These are phyloP conservation scores for Lathyrus oleraceus DNA, from an alignment of 306 rosid species.

Conservation along the genomic window DNA sequence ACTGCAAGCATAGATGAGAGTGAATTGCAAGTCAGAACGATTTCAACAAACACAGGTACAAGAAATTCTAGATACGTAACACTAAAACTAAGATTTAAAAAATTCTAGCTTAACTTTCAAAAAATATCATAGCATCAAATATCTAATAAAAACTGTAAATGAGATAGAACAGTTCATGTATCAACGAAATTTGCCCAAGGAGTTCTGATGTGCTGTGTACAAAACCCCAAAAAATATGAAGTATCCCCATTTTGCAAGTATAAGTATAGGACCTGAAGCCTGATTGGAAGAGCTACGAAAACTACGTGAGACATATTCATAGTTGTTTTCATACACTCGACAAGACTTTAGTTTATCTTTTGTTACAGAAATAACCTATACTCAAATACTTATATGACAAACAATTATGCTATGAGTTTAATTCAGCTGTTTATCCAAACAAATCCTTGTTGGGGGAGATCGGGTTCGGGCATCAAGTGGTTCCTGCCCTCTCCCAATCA, in stretches of 20 bases:
- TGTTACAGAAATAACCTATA: too few species aligned
- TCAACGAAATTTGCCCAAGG: background rate
- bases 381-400: too few species aligned
- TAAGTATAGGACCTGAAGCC: background rate
- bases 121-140: background rate
- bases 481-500: too few species aligned
- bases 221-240: background rate
- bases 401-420: too few species aligned
- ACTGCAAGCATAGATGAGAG: conserved; percentile 47
- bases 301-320: too few species aligned
- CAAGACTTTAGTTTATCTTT: too few species aligned
- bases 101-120: background rate
- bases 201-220: background rate
- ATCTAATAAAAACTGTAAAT: background rate
- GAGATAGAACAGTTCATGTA: background rate
- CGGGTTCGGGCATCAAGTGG: too few species aligned
- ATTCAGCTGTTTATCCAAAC: too few species aligned
- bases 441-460: too few species aligned
- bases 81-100: background rate
- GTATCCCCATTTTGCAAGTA: background rate
- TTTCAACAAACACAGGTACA: conserved; percentile 15
- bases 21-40: conserved; percentile 32
- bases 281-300: too few species aligned
- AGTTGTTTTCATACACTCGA: too few species aligned
- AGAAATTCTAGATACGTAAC: background rate